Evolutionary conservation across 257 asterid genomes (phyloP).

Genomic region (Nicotiana tomentosiformis): DNA sequence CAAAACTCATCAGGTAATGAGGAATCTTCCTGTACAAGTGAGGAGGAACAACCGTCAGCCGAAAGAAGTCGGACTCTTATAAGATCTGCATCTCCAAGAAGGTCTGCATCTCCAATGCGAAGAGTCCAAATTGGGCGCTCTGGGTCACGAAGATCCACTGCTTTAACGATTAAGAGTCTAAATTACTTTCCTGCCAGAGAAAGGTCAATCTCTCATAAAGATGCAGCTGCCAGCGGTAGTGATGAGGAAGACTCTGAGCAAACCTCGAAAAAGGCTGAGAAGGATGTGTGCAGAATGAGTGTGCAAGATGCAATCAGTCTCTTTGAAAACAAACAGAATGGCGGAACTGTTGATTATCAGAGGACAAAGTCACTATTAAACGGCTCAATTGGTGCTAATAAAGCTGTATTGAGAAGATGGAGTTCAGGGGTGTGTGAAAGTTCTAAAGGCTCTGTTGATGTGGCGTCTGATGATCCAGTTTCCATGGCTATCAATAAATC

Average conservation of each 20-base stretch:
- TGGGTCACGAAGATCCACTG: conserved; percentile 90
- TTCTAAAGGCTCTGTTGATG: conserved; percentile 28
- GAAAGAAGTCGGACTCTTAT: conserved; percentile 77
- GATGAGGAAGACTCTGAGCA: conserved; percentile 63
- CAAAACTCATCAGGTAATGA: conserved; percentile 70
- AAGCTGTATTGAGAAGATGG: conserved; percentile 94
- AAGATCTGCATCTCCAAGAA: conserved; percentile 85
- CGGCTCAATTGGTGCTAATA: conserved; percentile 54
- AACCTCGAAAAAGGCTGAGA: conserved; percentile 48
- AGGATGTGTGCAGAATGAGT: conserved; percentile 62
- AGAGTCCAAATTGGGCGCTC: conserved; percentile 90
- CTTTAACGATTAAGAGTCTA: conserved; percentile 81
- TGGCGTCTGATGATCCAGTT: conserved; percentile 31
- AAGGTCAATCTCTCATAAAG: conserved; percentile 41
- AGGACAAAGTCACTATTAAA: conserved; percentile 43
- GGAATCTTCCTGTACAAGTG: conserved; percentile 70
- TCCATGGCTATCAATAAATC: conserved; percentile 23
- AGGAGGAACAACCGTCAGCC: conserved; percentile 53
- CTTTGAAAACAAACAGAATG: conserved; percentile 87
- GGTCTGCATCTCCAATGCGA: conserved; percentile 98
- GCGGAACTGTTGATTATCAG: conserved; percentile 53
- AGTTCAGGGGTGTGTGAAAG: conserved; percentile 70
- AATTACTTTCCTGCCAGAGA: conserved; percentile 64
- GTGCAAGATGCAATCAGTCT: conserved; percentile 93
- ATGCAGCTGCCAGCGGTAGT: conserved; percentile 35